Evolutionary conservation across 352 stramenopile species (phyloP), one percentile per base, ranked within the genome.

Genomic region (Globisporangium canariense): DNA sequence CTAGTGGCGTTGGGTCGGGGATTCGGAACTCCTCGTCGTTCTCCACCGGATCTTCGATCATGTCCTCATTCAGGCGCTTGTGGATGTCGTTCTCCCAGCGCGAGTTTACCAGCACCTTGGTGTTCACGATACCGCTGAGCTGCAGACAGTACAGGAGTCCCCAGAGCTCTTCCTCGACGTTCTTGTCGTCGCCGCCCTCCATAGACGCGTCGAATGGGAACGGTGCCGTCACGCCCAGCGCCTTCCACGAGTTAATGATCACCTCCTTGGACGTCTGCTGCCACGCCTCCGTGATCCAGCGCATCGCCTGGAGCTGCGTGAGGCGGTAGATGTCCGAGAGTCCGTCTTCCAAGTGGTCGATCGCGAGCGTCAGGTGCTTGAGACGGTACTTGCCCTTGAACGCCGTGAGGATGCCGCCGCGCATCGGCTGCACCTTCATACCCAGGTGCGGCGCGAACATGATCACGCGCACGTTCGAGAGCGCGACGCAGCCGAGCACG

Each of bases 11-110:
- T 6, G 75, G 67, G n/a, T 94, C 80, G 4, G 81, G 83, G 45
- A 90, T 78, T 6, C 80, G 81, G 65, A 93, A 95, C 71, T 95
- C 86, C 2, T 90, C 83, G 20, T 93, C 78, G 59, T 90, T 89
- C 67, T 90, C 81, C 67, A 88, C 76, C 5, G 85, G 86, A 56
- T 93, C 80, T 62, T 93, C 83, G 50, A 95, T 93, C 73, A 93
- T 93, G 65, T 95, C 86, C 67, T 93, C 86, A 50, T 95, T 93
- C 7, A 95, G 71, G 11, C 86, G 86, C 71, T 95, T 95, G 77
- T 95, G 86, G 34, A 95, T 91, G 56, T 95, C 86, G 53, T 92
- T 95, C 68, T 95, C 86, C 83, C 86, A 93, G 18, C 86, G 86
- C 34, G 86, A 93, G 79, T 95, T 95, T 50, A 95, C 83, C 14